These are phyloP conservation scores for Protomyces macrosporus DNA, from an alignment of 1,139 yeast species.

Conservation along the genomic window DNA sequence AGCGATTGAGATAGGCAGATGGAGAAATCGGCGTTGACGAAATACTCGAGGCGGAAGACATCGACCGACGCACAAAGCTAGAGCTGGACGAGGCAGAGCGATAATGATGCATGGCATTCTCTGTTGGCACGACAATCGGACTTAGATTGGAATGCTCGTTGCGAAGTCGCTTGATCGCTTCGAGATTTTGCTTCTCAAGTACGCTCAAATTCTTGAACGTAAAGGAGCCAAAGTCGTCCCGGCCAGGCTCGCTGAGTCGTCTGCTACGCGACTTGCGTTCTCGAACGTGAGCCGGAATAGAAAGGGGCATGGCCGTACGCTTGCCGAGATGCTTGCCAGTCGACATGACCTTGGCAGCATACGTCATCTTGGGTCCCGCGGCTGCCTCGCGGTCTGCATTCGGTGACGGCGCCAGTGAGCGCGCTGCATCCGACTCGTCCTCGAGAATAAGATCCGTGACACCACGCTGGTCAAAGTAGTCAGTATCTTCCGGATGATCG, in stretches of 20 bases:
- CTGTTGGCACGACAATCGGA: slow-evolving; percentile 3
- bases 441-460: slow-evolving; percentile 57
- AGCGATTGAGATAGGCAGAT: slow-evolving; percentile 20
- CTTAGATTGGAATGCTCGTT: slow-evolving; percentile 56
- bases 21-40: slow-evolving; percentile 31
- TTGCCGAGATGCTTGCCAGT: background rate
- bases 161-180: slow-evolving; percentile 78
- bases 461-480: slow-evolving; percentile 87
- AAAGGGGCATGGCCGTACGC: slow-evolving; percentile 40
- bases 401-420: slow-evolving; percentile 12
- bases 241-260: slow-evolving; percentile 55
- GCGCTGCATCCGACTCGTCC: slow-evolving; percentile 31
- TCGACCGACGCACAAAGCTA: slow-evolving; percentile 24
- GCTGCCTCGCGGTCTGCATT: slow-evolving; percentile 6
- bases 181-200: slow-evolving; percentile 88
- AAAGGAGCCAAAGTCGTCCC: slow-evolving; percentile 85
- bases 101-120: slow-evolving; percentile 28
- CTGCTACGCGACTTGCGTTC: slow-evolving; percentile 58
- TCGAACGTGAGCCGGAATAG: slow-evolving; percentile 53
- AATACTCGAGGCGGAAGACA: slow-evolving; percentile 27
- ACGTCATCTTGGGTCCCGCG: slow-evolving; percentile 7
- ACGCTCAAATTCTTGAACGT: slow-evolving; percentile 84
- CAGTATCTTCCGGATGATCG: slow-evolving; percentile 82
- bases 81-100: slow-evolving; percentile 29
- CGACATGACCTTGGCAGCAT: background rate